Evolutionary conservation across 805 yeast genomes (phyloP), one percentile per base, ranked within the genome.

Genomic region (Tetrapisispora arboricola): DNA sequence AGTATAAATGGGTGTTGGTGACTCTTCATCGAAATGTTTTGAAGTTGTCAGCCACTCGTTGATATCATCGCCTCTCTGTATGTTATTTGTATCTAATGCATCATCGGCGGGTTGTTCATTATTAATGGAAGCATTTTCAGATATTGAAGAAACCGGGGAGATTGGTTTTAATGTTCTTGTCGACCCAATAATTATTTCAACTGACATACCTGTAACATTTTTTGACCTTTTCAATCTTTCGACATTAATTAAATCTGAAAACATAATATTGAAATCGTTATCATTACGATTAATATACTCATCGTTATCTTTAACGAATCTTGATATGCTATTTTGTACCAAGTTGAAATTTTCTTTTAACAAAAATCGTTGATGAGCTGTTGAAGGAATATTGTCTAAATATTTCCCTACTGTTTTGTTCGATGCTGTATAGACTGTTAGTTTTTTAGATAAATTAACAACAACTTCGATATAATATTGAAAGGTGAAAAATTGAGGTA

Each of bases 381-480:
- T 15, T 26, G 22, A 30, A n/a, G 48, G 46, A 15, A 45, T 31
- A 10, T 51, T 53, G 17, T 55, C 58, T 30, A 52, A 57, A 25
- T 55, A 41, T 16, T 42, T 44, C 4, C 57, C 60, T 17, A 57
- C 42, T 6, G 54, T 45, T 32, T 55, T 49, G 64, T 58, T 49
- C 33, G 58, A 47, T 45, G 55, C 61, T 6, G 63, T 51, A 44
- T 50, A 55, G 6, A 68, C 60, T 8, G 59, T 50, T 44, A 66
- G 70, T 44, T 73, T 78, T 18, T 81, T 84, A 2, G 88, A 78
- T 32, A 88, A 62, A 53, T 87, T 87, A n/a, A 84, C 76, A 42
- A 85, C 69, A 3, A 83, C 87, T 57, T 87, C 96, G 13, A 87
- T 65, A 54, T 81, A 84, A 57, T 88, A 87, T 54, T 84, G 90